Conservation (phyloP, 78 protist species). For the Diacronema lutheri region DNA sequence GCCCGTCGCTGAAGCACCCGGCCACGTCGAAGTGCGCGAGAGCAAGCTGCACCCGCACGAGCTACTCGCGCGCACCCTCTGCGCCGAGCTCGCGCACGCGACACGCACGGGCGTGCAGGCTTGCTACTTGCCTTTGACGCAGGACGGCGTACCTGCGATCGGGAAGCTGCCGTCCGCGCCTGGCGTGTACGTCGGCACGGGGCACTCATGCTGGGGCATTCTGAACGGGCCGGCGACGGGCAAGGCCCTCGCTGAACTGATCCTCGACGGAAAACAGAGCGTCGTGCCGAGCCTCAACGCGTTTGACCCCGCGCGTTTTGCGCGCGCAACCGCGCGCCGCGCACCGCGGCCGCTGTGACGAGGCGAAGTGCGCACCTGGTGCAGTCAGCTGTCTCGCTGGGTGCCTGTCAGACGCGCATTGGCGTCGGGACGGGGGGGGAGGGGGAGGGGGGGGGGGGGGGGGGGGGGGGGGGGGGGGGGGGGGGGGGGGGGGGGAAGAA, state of each 20-base stretch:
- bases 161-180: background rate
- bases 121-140: slow-evolving; percentile 15
- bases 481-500: too few species aligned
- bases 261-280: slow-evolving; percentile 19
- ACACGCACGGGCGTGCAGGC: background rate
- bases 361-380: too few species aligned
- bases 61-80: background rate
- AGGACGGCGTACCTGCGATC: slow-evolving; percentile 21
- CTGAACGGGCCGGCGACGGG: slow-evolving; percentile 54
- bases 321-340: too few species aligned
- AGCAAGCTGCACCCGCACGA: background rate
- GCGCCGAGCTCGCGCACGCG: background rate
- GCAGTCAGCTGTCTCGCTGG: too few species aligned
- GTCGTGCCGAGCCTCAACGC: too few species aligned
- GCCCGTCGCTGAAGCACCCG: background rate
- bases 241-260: slow-evolving; percentile 21
- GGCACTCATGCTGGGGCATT: slow-evolving; percentile 61
- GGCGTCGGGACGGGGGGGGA: too few species aligned
- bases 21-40: background rate
- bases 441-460: too few species aligned
- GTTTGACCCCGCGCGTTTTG: too few species aligned
- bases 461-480: too few species aligned
- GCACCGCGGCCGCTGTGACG: too few species aligned
- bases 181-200: slow-evolving; percentile 29
- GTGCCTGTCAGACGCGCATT: too few species aligned